These are phyloP conservation scores for Smallanthus sonchifolius DNA, from an alignment of 129 eudicot genomes.

Conservation along the genomic window DNA sequence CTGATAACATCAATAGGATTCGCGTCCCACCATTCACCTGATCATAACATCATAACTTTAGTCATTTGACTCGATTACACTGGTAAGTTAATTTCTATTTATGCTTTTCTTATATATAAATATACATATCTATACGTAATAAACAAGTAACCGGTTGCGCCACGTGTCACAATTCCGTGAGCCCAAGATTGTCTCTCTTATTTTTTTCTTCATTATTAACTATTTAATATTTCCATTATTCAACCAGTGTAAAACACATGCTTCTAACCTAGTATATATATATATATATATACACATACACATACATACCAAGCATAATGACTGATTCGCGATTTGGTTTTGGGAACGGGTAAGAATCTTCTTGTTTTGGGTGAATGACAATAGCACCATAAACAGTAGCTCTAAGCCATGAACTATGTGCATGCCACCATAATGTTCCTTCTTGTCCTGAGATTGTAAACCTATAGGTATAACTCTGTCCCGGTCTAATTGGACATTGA, in stretches of 20 bases:
- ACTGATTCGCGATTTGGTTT: constrained; percentile 76
- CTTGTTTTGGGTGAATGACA: constrained; percentile 66
- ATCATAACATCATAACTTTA: constrained; percentile 17
- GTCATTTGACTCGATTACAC: background rate
- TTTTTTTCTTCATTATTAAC: too few relatives aligned
- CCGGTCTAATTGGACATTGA: constrained; percentile 93
- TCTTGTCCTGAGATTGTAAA: constrained; percentile 82
- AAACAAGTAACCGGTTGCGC: too few relatives aligned
- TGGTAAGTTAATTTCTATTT: background rate
- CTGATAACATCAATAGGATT: constrained; percentile 70
- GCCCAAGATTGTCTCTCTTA: too few relatives aligned
- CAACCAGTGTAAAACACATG: too few relatives aligned
- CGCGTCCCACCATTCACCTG: constrained; percentile 97
- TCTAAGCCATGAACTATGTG: constrained; percentile 95
- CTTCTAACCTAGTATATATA: too few relatives aligned
- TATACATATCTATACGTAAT: too few relatives aligned
- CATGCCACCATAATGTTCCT: constrained; percentile 99
- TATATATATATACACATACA: background rate
- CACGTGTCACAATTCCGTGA: too few relatives aligned
- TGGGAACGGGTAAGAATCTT: constrained; percentile 69
- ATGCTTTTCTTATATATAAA: too few relatives aligned
- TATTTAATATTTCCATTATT: too few relatives aligned
- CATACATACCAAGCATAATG: constrained; percentile 58
- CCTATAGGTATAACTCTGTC: constrained; percentile 73
- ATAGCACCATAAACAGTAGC: constrained; percentile 93